Conservation (phyloP, 352 stramenopile genomes). For the Phytophthora capsici region DNA sequence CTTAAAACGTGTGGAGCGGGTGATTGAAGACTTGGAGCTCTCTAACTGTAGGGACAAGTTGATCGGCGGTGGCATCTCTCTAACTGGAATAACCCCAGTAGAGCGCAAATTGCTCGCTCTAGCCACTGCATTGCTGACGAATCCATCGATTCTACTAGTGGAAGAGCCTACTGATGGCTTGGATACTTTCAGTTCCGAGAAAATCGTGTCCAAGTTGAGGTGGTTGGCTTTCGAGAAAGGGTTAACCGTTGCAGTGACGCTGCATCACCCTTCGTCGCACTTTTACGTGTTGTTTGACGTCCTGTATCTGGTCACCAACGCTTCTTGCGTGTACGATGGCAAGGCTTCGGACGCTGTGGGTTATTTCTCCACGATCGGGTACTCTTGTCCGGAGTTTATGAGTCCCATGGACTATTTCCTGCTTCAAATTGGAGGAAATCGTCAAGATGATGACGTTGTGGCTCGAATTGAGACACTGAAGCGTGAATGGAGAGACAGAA, state of each 20-base stretch:
- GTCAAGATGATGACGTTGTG: slow-evolving; percentile 33
- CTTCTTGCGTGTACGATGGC: slow-evolving; percentile 60
- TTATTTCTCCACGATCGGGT: slow-evolving; percentile 62
- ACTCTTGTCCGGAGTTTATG: slow-evolving; percentile 57
- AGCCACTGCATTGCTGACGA: slow-evolving; percentile 81
- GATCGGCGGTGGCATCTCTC: slow-evolving; percentile 58
- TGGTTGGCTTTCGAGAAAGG: slow-evolving; percentile 76
- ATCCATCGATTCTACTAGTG: slow-evolving; percentile 84
- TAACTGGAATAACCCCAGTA: slow-evolving; percentile 71
- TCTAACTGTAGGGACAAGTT: slow-evolving; percentile 47
- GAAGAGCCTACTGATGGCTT: slow-evolving; percentile 84
- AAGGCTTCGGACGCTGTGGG: slow-evolving; percentile 51
- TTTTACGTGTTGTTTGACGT: slow-evolving; percentile 65
- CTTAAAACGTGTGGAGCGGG: slow-evolving; percentile 55
- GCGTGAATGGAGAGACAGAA: slow-evolving; percentile 36
- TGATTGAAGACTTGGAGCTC: slow-evolving; percentile 70
- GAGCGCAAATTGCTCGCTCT: slow-evolving; percentile 87
- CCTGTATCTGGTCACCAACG: slow-evolving; percentile 61
- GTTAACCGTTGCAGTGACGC: slow-evolving; percentile 89
- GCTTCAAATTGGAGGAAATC: slow-evolving; percentile 45
- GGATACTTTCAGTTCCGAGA: slow-evolving; percentile 71
- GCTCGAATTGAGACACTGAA: slow-evolving; percentile 43
- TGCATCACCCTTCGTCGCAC: slow-evolving; percentile 88
- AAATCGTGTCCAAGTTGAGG: slow-evolving; percentile 56
- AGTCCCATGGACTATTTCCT: slow-evolving; percentile 77